Conservation (phyloP, 805 yeast species). For the Suhomyces sp. region DNA sequence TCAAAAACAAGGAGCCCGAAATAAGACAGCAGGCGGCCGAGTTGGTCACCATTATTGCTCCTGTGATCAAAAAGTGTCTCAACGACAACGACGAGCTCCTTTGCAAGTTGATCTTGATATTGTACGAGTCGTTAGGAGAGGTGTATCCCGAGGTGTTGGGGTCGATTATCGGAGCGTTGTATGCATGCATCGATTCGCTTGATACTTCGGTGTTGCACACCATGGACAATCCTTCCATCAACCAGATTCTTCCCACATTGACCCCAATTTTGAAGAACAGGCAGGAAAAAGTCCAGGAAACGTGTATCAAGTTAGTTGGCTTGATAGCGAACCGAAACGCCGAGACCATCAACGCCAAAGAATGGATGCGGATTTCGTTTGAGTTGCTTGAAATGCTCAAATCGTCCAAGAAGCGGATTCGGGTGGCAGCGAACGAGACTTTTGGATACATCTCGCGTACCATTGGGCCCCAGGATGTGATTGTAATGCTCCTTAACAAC, state of each 20-base stretch:
- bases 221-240: slow-evolving; percentile 63
- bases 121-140: slow-evolving; percentile 92
- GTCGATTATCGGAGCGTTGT: slow-evolving; percentile 71
- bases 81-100: slow-evolving; percentile 54
- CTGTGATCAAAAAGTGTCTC: slow-evolving; percentile 61
- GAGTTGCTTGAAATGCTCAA: slow-evolving; percentile 87
- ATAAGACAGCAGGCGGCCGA: slow-evolving; percentile 85
- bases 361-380: slow-evolving; percentile 96
- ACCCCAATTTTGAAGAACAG: slow-evolving; percentile 89
- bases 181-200: slow-evolving; percentile 56
- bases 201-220: slow-evolving; percentile 56
- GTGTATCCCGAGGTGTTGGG: slow-evolving; percentile 92
- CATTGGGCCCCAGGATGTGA: slow-evolving; percentile 93
- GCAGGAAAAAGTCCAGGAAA: slow-evolving; percentile 87
- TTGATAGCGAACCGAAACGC: slow-evolving; percentile 76
- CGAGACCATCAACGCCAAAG: slow-evolving; percentile 81
- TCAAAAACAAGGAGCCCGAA: slow-evolving; percentile 67
- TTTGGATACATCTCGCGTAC: slow-evolving; percentile 90
- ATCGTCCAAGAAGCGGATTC: slow-evolving; percentile 69
- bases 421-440: slow-evolving; percentile 83
- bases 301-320: slow-evolving; percentile 76
- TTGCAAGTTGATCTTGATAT: slow-evolving; percentile 65
- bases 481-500: slow-evolving; percentile 79
- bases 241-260: slow-evolving; percentile 79
- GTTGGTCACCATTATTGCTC: slow-evolving; percentile 62